A percentile compares a stretch with the other conserved stretches of the same genome.
Conservation (phyloP, 371 early-diverging fungal species). For the Rhizopus delemar region DNA sequence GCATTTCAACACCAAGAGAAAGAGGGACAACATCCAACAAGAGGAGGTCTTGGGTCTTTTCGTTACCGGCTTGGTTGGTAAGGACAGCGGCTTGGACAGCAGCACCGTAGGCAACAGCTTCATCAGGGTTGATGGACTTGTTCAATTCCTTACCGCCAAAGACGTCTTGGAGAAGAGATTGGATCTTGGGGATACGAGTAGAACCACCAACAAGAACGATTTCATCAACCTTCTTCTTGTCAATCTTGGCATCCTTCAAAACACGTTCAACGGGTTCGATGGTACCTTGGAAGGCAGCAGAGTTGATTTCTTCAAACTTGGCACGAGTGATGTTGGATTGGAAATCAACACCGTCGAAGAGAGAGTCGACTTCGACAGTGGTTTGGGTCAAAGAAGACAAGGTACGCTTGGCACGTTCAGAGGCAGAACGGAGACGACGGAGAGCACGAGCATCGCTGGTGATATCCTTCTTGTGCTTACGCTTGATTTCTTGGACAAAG, state of each 20-base stretch:
- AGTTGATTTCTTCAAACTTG: conserved; percentile 91
- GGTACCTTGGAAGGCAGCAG: conserved; percentile 80
- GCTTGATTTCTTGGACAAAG: conserved; percentile 85
- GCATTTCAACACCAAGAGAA: conserved; percentile 86
- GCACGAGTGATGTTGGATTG: conserved; percentile 90
- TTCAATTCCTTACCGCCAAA: conserved; percentile 84
- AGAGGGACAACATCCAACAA: conserved; percentile 86
- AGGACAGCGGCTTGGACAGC: conserved; percentile 90
- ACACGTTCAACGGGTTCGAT: conserved; percentile 81
- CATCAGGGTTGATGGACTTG: conserved; percentile 94
- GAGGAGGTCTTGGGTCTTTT: conserved; percentile 67
- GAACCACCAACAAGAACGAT: conserved; percentile 99
- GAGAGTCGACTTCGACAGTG: conserved; percentile 87
- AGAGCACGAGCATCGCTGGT: conserved; percentile 83
- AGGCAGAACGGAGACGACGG: conserved; percentile 90
- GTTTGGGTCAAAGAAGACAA: conserved; percentile 84
- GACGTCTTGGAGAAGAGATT: conserved; percentile 93
- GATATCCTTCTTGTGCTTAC: conserved; percentile 78
- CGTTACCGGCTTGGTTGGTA: conserved; percentile 69
- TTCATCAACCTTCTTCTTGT: conserved; percentile 90
- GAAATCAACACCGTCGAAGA: conserved; percentile 86
- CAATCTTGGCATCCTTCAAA: conserved; percentile 90
- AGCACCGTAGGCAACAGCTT: conserved; percentile 96
- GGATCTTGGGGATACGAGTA: conserved; percentile 99
- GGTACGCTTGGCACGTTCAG: conserved; percentile 96